Evolutionary conservation across 768 basidiomycete species (phyloP).

Genomic region (Candolleomyces eurysporus): DNA sequence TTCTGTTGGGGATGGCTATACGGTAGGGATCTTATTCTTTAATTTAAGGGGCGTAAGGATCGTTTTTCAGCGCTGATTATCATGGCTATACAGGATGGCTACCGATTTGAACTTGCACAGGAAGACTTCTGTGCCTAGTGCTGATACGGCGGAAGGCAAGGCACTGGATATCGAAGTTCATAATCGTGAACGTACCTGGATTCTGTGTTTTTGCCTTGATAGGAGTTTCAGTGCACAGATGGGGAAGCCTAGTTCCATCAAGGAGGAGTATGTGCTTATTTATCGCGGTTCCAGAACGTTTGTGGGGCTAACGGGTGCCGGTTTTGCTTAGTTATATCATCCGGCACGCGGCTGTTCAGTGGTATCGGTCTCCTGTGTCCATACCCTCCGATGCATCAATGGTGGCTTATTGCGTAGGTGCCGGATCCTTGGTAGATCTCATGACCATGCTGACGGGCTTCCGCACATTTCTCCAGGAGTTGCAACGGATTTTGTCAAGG

Average conservation of each 20-base stretch:
- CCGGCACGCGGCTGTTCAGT: conserved; percentile 65
- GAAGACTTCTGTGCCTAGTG: conserved; percentile 61
- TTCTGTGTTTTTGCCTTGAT: conserved; percentile 83
- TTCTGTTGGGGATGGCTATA: conserved; percentile 83
- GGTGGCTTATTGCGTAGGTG: conserved; percentile 73
- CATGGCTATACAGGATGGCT: conserved; percentile 64
- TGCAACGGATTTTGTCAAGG: conserved; percentile 87
- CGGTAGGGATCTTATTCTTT: conserved; percentile 42
- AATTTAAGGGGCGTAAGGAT: not conserved
- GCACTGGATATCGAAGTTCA: conserved; percentile 82
- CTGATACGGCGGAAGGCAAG: conserved; percentile 76
- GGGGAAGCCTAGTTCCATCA: conserved; percentile 92
- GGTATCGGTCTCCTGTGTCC: conserved; percentile 69
- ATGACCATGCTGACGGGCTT: too few relatives aligned
- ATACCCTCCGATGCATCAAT: conserved; percentile 65
- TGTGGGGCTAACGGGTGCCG: conserved; percentile 5
- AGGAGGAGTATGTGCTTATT: conserved; percentile 81
- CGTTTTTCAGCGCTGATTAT: not conserved
- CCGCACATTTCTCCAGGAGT: conserved; percentile 45
- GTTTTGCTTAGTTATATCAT: conserved; percentile 68
- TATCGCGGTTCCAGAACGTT: not conserved
- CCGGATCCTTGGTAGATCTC: conserved; percentile 1
- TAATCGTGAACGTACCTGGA: conserved; percentile 95
- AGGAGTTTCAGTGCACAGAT: conserved; percentile 91
- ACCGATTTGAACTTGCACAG: conserved; percentile 95